Conservation (phyloP, 2,329 filamentous ascomycete species). For the Ophiocordyceps polyrhachis-furcata region DNA sequence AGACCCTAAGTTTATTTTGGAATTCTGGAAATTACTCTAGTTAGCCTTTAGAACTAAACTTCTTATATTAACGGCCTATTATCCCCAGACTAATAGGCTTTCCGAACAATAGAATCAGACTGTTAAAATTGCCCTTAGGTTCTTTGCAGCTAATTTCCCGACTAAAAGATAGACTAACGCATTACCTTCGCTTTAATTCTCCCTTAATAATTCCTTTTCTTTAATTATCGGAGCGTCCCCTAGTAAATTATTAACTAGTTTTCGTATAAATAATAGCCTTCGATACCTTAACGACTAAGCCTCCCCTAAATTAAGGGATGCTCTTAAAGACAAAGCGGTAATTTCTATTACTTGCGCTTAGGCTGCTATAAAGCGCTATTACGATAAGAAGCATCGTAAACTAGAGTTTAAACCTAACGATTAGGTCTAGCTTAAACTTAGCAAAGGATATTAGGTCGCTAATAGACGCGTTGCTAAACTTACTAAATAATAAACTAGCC, state of each 20-base stretch:
- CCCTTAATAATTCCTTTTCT: background rate
- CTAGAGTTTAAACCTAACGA: background rate
- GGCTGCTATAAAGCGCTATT: background rate
- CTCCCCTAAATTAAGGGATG: background rate
- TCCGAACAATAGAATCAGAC: background rate
- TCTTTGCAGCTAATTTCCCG: background rate
- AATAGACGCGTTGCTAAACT: background rate
- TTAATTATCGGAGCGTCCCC: background rate
- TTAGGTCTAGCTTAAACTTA: background rate
- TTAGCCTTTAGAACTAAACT: background rate
- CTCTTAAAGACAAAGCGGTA: background rate
- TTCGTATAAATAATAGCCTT: background rate
- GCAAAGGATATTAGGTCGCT: background rate
- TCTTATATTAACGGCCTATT: background rate
- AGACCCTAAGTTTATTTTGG: background rate
- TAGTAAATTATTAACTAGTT: background rate
- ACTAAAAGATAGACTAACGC: background rate
- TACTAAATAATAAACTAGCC: background rate
- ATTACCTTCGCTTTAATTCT: background rate
- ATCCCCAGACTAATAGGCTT: background rate
- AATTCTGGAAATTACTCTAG: background rate
- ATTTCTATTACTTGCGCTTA: background rate
- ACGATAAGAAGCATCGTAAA: background rate
- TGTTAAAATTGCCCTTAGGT: background rate
- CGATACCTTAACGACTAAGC: background rate